Percentiles rank a stretch among this genome's conserved stretches.
Evolutionary conservation across 352 stramenopile species (phyloP).

Genomic region (Phytophthora litchii): DNA sequence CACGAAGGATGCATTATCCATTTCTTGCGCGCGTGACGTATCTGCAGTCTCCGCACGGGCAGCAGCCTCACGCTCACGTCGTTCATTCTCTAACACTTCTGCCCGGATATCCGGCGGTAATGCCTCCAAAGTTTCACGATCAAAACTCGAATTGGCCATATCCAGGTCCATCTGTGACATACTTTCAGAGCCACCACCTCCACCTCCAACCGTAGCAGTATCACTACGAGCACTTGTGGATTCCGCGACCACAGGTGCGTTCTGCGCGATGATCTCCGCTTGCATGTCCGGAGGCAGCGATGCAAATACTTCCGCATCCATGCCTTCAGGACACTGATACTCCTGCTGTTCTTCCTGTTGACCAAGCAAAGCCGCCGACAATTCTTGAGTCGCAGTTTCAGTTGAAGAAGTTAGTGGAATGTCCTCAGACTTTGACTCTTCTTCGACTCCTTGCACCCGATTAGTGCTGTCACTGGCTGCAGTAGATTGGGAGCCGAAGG

Average conservation of each 20-base stretch:
- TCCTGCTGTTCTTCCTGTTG: slow-evolving; percentile 30
- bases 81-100: slow-evolving; percentile 97
- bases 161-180: slow-evolving; percentile 85
- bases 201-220: slow-evolving; percentile 34
- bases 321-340: slow-evolving; percentile 90
- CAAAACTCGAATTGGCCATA: slow-evolving; percentile 90
- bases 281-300: slow-evolving; percentile 97
- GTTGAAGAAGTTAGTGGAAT: slow-evolving; percentile 20
- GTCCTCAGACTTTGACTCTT: slow-evolving; percentile 44
- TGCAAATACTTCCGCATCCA: slow-evolving; percentile 97
- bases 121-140: slow-evolving; percentile 95
- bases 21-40: slow-evolving; percentile 96
- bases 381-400: slow-evolving; percentile 30
- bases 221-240: slow-evolving; percentile 38
- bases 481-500: slow-evolving; percentile 36
- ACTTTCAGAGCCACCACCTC: slow-evolving; percentile 51
- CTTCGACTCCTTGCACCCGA: slow-evolving; percentile 18
- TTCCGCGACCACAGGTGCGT: slow-evolving; percentile 40
- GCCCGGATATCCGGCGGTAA: slow-evolving; percentile 97
- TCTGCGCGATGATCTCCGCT: slow-evolving; percentile 93
- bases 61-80: slow-evolving; percentile 88
- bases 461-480: slow-evolving; percentile 9
- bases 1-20: slow-evolving; percentile 98
- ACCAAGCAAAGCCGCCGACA: slow-evolving; percentile 24
- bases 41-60: slow-evolving; percentile 80